These are phyloP conservation scores for Colletotrichum tamarilloi DNA, from an alignment of 2,329 filamentous ascomycete species.

Conservation along the genomic window DNA sequence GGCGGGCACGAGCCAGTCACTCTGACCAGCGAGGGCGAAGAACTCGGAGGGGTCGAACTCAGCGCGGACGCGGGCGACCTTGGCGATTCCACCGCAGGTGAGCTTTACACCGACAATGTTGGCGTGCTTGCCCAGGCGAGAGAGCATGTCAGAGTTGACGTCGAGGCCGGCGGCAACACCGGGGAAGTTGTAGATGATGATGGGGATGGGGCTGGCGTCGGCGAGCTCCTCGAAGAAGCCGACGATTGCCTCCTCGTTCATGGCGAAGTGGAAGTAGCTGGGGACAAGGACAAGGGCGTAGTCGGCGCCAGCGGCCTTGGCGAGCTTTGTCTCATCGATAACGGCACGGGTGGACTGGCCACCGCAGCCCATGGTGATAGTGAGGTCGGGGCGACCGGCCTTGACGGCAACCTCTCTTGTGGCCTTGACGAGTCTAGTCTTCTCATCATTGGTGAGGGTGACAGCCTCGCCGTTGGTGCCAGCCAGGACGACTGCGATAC, in stretches of 20 bases:
- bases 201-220: slow-evolving; percentile 67
- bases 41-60: slow-evolving; percentile 66
- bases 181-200: slow-evolving; percentile 81
- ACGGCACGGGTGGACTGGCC: slow-evolving; percentile 75
- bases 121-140: slow-evolving; percentile 64
- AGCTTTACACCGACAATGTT: slow-evolving; percentile 79
- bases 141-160: slow-evolving; percentile 73
- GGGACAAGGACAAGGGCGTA: slow-evolving; percentile 76
- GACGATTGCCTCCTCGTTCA: slow-evolving; percentile 68
- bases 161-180: slow-evolving; percentile 75
- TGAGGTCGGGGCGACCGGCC: slow-evolving; percentile 65
- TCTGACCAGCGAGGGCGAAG: slow-evolving; percentile 77
- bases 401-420: slow-evolving; percentile 70
- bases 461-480: slow-evolving; percentile 82
- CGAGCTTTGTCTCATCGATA: slow-evolving; percentile 72
- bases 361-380: slow-evolving; percentile 75
- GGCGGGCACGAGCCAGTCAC: slow-evolving; percentile 75
- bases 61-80: slow-evolving; percentile 70
- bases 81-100: slow-evolving; percentile 80
- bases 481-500: slow-evolving; percentile 67
- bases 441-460: slow-evolving; percentile 73
- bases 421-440: slow-evolving; percentile 68
- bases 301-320: slow-evolving; percentile 72
- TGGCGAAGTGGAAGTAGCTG: slow-evolving; percentile 76
- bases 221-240: slow-evolving; percentile 74